Conservation (phyloP, 1,139 yeast genomes). For the Yamadazyma buinensis region DNA sequence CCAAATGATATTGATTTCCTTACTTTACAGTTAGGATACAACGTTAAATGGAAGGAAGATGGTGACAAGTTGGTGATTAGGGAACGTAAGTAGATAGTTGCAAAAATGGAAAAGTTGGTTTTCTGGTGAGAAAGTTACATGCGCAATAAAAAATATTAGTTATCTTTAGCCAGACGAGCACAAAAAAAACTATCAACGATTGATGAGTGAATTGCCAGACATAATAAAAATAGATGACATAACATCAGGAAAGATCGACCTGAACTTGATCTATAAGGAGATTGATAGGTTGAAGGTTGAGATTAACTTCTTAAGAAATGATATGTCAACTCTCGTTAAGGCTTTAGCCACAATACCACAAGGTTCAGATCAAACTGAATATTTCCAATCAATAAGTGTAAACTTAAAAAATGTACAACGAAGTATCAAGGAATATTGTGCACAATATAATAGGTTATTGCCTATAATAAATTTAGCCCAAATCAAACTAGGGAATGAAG, state of each 20-base stretch:
- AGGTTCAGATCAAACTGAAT: conserved; percentile 35
- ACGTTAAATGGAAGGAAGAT: conserved; percentile 26
- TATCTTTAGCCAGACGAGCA: too few relatives aligned
- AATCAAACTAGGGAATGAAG: conserved; percentile 46
- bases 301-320: conserved; percentile 41
- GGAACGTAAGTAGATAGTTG: conserved; percentile 10
- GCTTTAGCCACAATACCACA: conserved; percentile 38
- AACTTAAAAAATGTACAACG: conserved; percentile 33
- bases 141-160: too few relatives aligned
- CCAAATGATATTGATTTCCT: conserved; percentile 26
- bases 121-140: neutral
- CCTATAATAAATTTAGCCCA: conserved; percentile 52
- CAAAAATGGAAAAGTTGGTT: neutral
- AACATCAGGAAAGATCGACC: conserved; percentile 40
- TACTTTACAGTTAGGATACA: conserved; percentile 17
- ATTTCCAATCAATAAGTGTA: conserved; percentile 26
- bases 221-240: conserved; percentile 44
- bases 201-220: conserved; percentile 26
- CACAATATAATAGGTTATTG: conserved; percentile 40
- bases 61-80: conserved; percentile 22
- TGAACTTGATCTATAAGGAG: conserved; percentile 34
- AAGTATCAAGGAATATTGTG: conserved; percentile 41
- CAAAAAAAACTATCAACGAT: too few relatives aligned
- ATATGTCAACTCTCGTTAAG: conserved; percentile 38
- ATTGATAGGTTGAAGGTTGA: conserved; percentile 42